Evolutionary conservation across 805 yeast genomes (phyloP).

Genomic region (Cyberlindnera petersonii): DNA sequence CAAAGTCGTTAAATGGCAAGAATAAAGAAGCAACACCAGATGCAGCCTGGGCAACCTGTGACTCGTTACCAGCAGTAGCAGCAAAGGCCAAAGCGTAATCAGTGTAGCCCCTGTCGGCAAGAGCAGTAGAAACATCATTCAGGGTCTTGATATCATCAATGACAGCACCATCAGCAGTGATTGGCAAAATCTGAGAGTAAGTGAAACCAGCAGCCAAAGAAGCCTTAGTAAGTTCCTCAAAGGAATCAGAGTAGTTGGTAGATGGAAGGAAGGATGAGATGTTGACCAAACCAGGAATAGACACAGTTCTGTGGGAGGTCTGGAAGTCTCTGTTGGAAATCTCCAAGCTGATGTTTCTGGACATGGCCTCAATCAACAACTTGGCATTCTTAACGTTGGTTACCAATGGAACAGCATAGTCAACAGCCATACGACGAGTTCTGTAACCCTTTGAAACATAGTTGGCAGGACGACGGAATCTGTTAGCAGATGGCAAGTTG

Average conservation of each 20-base stretch:
- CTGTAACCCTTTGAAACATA: conserved; percentile 96
- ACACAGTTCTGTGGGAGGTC: conserved; percentile 78
- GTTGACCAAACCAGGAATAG: conserved; percentile 84
- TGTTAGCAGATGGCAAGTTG: conserved; percentile 93
- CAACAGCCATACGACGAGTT: conserved; percentile 99
- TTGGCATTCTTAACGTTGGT: conserved; percentile 98
- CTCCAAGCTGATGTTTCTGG: conserved; percentile 61
- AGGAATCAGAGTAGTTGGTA: conserved; percentile 47
- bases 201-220: conserved; percentile 87
- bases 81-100: conserved; percentile 83
- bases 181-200: conserved; percentile 75
- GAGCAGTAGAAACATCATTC: conserved; percentile 50
- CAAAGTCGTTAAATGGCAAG: conserved; percentile 73
- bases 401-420: conserved; percentile 94
- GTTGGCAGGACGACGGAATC: conserved; percentile 98
- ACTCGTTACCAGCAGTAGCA: conserved; percentile 68
- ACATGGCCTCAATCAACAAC: conserved; percentile 88
- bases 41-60: conserved; percentile 57
- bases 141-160: conserved; percentile 64
- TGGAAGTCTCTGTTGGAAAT: conserved; percentile 81
- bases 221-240: conserved; percentile 64
- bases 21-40: conserved; percentile 71
- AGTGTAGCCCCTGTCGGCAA: conserved; percentile 61
- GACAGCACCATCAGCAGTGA: conserved; percentile 56
- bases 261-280: conserved; percentile 76